Evolutionary conservation across 2,329 filamentous ascomycete genomes (phyloP).

Genomic region (Ceratocystis huliohia): DNA sequence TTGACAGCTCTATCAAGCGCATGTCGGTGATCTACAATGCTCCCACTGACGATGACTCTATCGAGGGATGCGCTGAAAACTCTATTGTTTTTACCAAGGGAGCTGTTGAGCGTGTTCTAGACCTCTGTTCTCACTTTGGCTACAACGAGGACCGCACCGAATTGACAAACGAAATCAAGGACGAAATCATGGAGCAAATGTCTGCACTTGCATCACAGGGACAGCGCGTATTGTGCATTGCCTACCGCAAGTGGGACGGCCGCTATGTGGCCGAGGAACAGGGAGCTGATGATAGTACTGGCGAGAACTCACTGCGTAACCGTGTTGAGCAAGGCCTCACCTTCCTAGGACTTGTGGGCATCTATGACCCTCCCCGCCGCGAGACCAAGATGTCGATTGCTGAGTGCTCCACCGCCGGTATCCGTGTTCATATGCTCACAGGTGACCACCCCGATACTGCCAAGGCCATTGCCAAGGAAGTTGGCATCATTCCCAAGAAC

Average conservation of each 20-base stretch:
- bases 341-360: conserved; percentile 70
- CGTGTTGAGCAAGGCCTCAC: conserved; percentile 54
- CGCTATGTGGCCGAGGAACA: conserved; percentile 30
- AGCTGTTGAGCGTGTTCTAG: conserved; percentile 47
- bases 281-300: conserved; percentile 22
- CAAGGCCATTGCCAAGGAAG: conserved; percentile 63
- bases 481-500: conserved; percentile 60
- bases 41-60: conserved; percentile 31
- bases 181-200: conserved; percentile 41
- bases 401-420: conserved; percentile 59
- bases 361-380: conserved; percentile 74
- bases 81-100: conserved; percentile 50
- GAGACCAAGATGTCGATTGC: conserved; percentile 63
- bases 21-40: conserved; percentile 63
- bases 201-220: conserved; percentile 51
- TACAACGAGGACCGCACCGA: conserved; percentile 32
- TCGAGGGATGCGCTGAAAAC: conserved; percentile 29
- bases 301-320: conserved; percentile 39
- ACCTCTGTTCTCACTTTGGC: conserved; percentile 40
- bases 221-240: conserved; percentile 59
- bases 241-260: conserved; percentile 48
- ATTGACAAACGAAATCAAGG: conserved; percentile 41
- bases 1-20: conserved; percentile 64
- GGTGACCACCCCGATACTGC: conserved; percentile 72
- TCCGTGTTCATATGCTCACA: conserved; percentile 73